These are phyloP conservation scores for Gelatoporia subvermispora DNA, from an alignment of 768 basidiomycete species.

Conservation along the genomic window DNA sequence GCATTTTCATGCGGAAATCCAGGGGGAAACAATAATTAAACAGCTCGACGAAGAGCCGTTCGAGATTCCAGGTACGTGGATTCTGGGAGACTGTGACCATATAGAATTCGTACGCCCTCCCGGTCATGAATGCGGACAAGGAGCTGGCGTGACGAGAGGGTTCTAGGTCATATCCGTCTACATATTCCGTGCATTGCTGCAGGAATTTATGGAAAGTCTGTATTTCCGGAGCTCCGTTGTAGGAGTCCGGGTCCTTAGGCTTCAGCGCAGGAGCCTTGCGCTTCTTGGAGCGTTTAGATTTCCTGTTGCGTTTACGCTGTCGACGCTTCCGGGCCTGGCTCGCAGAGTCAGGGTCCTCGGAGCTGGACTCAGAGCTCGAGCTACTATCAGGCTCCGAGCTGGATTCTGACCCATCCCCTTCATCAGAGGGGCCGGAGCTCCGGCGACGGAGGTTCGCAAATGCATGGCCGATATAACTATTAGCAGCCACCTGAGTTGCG, in stretches of 20 bases:
- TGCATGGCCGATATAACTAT: constrained; percentile 6
- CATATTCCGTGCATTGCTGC: constrained; percentile 5
- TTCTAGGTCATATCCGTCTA: constrained; percentile 1
- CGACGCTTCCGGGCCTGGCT: too few relatives aligned
- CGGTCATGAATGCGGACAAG: constrained; percentile 14
- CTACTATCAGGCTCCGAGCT: background rate
- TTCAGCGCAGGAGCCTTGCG: background rate
- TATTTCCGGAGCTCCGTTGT: constrained; percentile 5
- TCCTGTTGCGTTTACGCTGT: too few relatives aligned
- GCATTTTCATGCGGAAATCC: constrained; percentile 12
- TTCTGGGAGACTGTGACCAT: constrained; percentile 14
- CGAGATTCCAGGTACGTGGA: constrained; percentile 9
- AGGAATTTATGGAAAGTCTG: constrained; percentile 12
- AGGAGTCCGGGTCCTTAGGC: constrained; percentile 9
- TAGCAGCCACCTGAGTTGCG: constrained; percentile 3
- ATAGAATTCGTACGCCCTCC: constrained; percentile 20
- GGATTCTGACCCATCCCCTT: background rate
- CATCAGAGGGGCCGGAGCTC: background rate
- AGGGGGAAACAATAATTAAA: constrained; percentile 22
- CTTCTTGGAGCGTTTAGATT: too few relatives aligned
- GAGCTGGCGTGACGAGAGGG: background rate
- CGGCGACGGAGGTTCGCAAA: background rate
- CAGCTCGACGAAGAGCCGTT: constrained; percentile 9
- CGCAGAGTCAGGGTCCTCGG: too few relatives aligned
- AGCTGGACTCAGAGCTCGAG: background rate